phyloP scores from a whole-genome alignment of 768 basidiomycete species.

The Suillus occidentalis region DNA sequence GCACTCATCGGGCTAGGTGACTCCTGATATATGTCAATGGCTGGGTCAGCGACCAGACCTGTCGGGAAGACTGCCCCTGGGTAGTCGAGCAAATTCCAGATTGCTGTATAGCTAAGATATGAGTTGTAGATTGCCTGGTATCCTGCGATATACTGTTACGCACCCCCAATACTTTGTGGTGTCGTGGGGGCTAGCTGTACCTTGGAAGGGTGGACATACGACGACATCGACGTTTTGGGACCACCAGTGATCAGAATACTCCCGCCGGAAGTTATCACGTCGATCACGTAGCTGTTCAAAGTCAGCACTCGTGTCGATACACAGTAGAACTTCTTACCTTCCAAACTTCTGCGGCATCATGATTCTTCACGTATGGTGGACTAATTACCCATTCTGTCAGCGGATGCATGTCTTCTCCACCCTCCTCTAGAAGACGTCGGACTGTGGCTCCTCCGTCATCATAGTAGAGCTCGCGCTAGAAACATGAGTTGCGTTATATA shows the following conservation, averaged over 20 bases:
- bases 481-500: not conserved
- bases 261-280: slow-evolving; percentile 35
- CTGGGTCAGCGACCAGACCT: slow-evolving; percentile 32
- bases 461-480: slow-evolving; percentile 38
- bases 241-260: slow-evolving; percentile 39
- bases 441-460: slow-evolving; percentile 37
- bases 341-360: slow-evolving; percentile 28
- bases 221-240: slow-evolving; percentile 40
- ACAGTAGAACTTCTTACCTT: slow-evolving; percentile 26
- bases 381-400: slow-evolving; percentile 38
- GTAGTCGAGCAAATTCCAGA: slow-evolving; percentile 47
- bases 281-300: slow-evolving; percentile 25
- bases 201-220: slow-evolving; percentile 36
- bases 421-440: slow-evolving; percentile 21
- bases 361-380: slow-evolving; percentile 24
- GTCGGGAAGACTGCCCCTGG: slow-evolving; percentile 45
- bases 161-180: slow-evolving; percentile 37
- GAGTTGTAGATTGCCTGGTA: slow-evolving; percentile 38
- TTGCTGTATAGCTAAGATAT: slow-evolving; percentile 37
- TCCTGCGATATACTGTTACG: slow-evolving; percentile 10
- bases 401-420: slow-evolving; percentile 37
- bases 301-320: slow-evolving; percentile 18
- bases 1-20: slow-evolving; percentile 14
- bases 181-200: slow-evolving; percentile 38
- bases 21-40: slow-evolving; percentile 20